phyloP scores from a whole-genome alignment of 2,329 filamentous ascomycete species.

The Diaporthe destruens region DNA sequence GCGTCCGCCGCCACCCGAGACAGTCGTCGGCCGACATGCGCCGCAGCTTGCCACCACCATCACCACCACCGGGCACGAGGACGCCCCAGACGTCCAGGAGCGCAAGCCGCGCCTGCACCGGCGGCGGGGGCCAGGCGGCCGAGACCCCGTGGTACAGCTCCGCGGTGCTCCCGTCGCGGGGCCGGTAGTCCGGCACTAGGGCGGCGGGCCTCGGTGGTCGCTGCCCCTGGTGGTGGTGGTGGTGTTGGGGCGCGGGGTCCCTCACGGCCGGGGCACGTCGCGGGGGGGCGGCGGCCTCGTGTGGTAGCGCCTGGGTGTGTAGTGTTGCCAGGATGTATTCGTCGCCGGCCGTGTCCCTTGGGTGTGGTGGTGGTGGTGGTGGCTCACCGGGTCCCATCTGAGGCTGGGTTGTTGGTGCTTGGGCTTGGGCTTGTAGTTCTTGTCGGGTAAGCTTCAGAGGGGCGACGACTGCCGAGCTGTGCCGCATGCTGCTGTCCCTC shows the following conservation, averaged over 20 bases:
- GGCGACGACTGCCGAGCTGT: neutral
- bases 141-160: no score
- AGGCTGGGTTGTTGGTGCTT: no score
- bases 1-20: neutral
- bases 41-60: neutral
- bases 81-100: conserved; percentile 16
- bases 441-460: neutral
- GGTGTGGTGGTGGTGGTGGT: no score
- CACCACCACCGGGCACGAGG: neutral
- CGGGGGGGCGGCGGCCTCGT: no score
- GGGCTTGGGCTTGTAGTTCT: no score
- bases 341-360: neutral
- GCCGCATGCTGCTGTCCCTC: neutral
- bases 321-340: neutral
- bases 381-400: neutral
- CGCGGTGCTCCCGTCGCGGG: no score
- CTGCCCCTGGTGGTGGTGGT: no score
- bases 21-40: neutral
- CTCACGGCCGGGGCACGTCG: accelerated
- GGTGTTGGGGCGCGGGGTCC: no score
- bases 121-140: no score
- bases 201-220: no score
- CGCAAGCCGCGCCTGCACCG: neutral
- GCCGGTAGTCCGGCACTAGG: no score
- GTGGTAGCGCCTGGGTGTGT: no score